These are phyloP conservation scores for Aegilops longissima DNA, from an alignment of 176 grass and related monocot genomes.

Conservation along the genomic window DNA sequence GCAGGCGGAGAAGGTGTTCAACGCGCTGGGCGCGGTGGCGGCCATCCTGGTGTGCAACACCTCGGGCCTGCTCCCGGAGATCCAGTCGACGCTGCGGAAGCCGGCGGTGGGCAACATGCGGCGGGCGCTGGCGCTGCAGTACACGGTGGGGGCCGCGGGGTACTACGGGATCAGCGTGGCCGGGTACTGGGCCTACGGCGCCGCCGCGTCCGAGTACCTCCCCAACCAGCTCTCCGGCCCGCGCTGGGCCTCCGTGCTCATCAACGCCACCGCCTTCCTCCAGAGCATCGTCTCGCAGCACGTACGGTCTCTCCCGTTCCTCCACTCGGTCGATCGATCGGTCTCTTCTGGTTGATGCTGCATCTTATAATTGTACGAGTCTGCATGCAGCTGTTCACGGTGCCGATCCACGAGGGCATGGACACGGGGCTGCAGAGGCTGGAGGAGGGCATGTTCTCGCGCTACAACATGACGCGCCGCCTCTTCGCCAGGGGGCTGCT, in stretches of 20 bases:
- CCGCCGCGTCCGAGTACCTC: conserved; percentile 74
- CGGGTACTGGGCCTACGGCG: conserved; percentile 91
- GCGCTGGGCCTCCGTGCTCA: conserved; percentile 64
- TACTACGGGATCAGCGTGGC: conserved; percentile 81
- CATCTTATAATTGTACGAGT: too few species aligned
- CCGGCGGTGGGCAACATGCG: conserved; percentile 59
- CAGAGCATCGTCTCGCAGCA: conserved; percentile 84
- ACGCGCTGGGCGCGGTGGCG: conserved; percentile 65
- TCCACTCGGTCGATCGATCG: too few species aligned
- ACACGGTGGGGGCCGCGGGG: conserved; percentile 48
- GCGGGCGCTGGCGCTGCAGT: conserved; percentile 66
- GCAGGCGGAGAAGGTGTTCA: conserved; percentile 55
- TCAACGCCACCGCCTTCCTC: conserved; percentile 76
- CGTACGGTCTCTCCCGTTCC: conserved; percentile 4
- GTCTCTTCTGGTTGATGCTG: too few species aligned
- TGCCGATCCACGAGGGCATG: conserved; percentile 79
- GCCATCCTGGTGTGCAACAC: conserved; percentile 95
- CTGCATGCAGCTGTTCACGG: conserved; percentile 58
- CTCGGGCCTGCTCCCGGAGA: conserved; percentile 80
- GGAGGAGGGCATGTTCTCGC: conserved; percentile 75
- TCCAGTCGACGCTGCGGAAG: conserved; percentile 80
- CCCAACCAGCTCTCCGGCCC: conserved; percentile 65
- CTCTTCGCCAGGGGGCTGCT: conserved; percentile 51
- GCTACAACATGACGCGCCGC: conserved; percentile 58
- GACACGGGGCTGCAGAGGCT: conserved; percentile 76